These are phyloP conservation scores for Fusarium sacchari DNA, from an alignment of 2,329 filamentous ascomycete genomes.

Conservation along the genomic window DNA sequence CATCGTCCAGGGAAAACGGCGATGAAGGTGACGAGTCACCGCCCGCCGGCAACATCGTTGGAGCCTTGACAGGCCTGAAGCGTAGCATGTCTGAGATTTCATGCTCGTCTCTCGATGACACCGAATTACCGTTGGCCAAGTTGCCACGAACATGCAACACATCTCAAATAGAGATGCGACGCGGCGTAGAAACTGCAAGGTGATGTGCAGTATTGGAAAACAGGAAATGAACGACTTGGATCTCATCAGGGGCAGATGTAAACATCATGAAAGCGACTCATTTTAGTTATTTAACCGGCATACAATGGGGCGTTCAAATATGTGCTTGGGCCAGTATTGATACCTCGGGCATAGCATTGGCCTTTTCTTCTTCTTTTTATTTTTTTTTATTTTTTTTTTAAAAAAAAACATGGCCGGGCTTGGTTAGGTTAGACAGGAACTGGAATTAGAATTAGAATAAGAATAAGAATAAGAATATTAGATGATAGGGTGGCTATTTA, in stretches of 20 bases:
- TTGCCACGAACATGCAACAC: slow-evolving; percentile 54
- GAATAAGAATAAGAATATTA: slow-evolving; percentile 35
- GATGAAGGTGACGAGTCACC: slow-evolving; percentile 36
- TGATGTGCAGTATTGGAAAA: slow-evolving; percentile 1
- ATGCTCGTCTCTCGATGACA: slow-evolving; percentile 49
- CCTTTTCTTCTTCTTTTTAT: not conserved
- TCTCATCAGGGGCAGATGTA: not conserved
- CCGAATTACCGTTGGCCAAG: slow-evolving; percentile 50
- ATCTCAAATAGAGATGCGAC: slow-evolving; percentile 52
- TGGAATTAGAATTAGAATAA: slow-evolving; percentile 36
- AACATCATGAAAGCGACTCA: slow-evolving; percentile 24
- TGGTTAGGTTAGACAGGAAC: slow-evolving; percentile 14
- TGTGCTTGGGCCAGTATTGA: slow-evolving; percentile 20
- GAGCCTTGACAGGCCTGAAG: slow-evolving; percentile 55
- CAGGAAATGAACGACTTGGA: not conserved
- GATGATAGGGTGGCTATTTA: slow-evolving; percentile 10
- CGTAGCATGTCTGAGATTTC: slow-evolving; percentile 64
- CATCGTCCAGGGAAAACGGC: slow-evolving; percentile 46
- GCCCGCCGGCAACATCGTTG: slow-evolving; percentile 35
- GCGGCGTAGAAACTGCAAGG: slow-evolving; percentile 41
- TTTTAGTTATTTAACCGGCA: slow-evolving; percentile 18
- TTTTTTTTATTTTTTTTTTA: no score
- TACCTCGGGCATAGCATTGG: slow-evolving; percentile 33
- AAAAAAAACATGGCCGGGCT: slow-evolving; percentile 7
- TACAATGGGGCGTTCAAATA: slow-evolving; percentile 31